Conservation (phyloP, 2,329 filamentous ascomycete species). For the Coleophoma cylindrospora region DNA sequence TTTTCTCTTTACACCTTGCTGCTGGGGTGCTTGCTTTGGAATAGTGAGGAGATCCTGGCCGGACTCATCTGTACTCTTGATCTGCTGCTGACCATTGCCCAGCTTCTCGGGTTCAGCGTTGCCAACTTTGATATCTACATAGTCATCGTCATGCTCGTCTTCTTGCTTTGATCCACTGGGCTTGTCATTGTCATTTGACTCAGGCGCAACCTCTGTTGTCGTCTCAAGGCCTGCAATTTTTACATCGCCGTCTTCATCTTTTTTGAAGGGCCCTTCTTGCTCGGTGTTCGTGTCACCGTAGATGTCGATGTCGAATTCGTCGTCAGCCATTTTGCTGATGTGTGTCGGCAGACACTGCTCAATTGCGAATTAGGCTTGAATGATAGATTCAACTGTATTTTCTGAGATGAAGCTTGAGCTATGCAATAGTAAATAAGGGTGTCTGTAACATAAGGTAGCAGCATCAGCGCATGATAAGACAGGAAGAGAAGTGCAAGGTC, state of each 20-base stretch:
- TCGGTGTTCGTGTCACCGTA: constrained; percentile 56
- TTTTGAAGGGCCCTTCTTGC: constrained; percentile 31
- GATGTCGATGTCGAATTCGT: constrained; percentile 69
- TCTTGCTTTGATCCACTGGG: constrained; percentile 11
- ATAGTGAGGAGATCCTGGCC: constrained; percentile 27
- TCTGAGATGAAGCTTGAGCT: constrained; percentile 18
- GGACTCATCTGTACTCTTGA: constrained; percentile 34
- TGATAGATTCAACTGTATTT: constrained; percentile 18
- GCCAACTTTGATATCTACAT: constrained; percentile 35
- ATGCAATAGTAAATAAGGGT: constrained; percentile 16
- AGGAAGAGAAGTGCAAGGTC: constrained; percentile 3
- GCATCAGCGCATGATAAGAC: constrained; percentile 27
- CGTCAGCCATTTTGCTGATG: constrained; percentile 52
- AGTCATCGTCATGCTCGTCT: constrained; percentile 34
- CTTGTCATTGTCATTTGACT: constrained; percentile 19
- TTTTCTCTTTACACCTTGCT: constrained; percentile 57
- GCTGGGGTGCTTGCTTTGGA: constrained; percentile 32
- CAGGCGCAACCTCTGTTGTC: constrained; percentile 13
- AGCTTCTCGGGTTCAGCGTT: constrained; percentile 26
- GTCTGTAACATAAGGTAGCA: constrained; percentile 23
- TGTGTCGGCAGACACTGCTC: constrained; percentile 7
- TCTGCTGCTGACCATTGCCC: constrained; percentile 31
- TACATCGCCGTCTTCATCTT: constrained; percentile 29
- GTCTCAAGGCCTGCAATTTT: constrained; percentile 28
- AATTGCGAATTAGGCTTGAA: constrained; percentile 8